phyloP scores from a whole-genome alignment of 805 yeast species.

The Clavispora asparagi region DNA sequence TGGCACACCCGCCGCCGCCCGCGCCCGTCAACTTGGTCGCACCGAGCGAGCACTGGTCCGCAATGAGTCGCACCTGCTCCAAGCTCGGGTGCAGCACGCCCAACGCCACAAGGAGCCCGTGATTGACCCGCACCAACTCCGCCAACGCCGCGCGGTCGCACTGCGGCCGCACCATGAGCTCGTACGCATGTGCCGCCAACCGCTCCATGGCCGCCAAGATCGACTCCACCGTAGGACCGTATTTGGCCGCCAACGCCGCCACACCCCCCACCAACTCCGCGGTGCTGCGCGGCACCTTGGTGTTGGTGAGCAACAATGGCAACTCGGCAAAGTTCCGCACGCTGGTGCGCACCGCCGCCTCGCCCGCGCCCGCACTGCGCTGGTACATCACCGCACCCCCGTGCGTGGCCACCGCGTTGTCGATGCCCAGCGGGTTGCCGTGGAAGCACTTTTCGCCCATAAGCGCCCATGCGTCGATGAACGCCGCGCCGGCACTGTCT shows the following conservation, averaged over 20 bases:
- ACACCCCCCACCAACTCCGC: constrained; percentile 80
- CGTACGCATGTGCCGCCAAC: constrained; percentile 68
- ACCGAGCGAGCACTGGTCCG: constrained; percentile 65
- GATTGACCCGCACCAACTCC: constrained; percentile 74
- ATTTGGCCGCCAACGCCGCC: constrained; percentile 44
- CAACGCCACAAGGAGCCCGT: constrained; percentile 75
- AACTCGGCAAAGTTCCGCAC: constrained; percentile 73
- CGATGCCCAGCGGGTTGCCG: constrained; percentile 96
- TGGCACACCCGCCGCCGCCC: constrained; percentile 99
- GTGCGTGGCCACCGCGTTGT: constrained; percentile 90
- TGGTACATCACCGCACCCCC: constrained; percentile 95
- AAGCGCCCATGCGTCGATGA: constrained; percentile 81
- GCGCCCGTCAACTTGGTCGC: constrained; percentile 96
- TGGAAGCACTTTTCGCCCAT: constrained; percentile 94
- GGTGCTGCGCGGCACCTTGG: constrained; percentile 83
- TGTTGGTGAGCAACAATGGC: constrained; percentile 72
- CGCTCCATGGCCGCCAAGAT: constrained; percentile 74
- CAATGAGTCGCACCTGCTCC: constrained; percentile 64
- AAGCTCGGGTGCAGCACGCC: constrained; percentile 94
- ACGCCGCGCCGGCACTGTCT: constrained; percentile 42
- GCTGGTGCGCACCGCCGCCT: constrained; percentile 58
- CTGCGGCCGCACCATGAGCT: constrained; percentile 50
- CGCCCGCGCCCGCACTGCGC: constrained; percentile 47
- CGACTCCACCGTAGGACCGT: constrained; percentile 50
- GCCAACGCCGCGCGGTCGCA: constrained; percentile 45